These are phyloP conservation scores for Schoenoplectus tabernaemontani DNA, from an alignment of 202 grass and related monocot species.

Conservation along the genomic window DNA sequence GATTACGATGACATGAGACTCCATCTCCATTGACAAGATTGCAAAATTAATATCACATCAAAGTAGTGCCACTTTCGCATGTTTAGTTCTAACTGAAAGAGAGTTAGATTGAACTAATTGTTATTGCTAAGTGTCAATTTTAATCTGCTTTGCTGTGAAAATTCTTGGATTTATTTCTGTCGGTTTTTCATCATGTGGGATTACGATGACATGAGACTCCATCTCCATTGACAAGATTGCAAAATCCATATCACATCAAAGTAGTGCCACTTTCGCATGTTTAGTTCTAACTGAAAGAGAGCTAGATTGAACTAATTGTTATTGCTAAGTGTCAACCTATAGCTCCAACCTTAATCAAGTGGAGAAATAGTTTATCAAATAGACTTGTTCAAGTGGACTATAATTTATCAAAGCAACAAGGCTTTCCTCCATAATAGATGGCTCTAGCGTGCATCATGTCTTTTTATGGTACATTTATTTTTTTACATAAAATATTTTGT, in stretches of 20 bases:
- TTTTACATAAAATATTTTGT: neutral
- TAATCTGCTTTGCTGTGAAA: neutral
- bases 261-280: neutral
- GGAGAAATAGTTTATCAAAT: no score
- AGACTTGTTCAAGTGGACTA: no score
- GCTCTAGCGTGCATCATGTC: no score
- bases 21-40: neutral
- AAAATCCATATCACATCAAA: neutral
- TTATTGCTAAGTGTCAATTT: no score
- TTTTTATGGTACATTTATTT: neutral
- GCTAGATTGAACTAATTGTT: no score
- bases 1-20: neutral
- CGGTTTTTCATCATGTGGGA: neutral
- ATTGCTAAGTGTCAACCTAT: no score
- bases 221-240: neutral
- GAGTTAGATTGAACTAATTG: no score
- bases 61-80: neutral
- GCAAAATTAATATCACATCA: neutral
- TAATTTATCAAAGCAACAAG: neutral
- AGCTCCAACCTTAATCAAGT: no score
- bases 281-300: no score
- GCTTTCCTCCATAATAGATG: neutral
- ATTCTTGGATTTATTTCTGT: no score
- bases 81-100: no score
- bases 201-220: neutral